phyloP scores from a whole-genome alignment of 495 filamentous ascomycete species.

The Parathielavia hyrcaniae region DNA sequence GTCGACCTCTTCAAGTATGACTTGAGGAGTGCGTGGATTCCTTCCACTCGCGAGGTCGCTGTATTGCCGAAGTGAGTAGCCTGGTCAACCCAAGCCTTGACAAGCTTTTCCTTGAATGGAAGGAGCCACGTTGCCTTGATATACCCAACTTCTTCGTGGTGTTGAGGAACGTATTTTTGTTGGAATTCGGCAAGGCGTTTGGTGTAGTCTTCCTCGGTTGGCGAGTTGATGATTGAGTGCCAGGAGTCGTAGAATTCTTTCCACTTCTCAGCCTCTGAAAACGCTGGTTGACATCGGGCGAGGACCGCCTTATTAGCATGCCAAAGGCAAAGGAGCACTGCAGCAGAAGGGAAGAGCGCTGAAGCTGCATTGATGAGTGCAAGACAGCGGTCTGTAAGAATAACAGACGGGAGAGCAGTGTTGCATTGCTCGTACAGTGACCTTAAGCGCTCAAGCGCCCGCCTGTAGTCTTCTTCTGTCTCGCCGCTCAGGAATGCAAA shows the following conservation, averaged over 20 bases:
- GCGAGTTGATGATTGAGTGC: conserved; percentile 5
- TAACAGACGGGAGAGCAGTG: background rate
- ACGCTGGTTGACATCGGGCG: background rate
- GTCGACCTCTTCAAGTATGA: background rate
- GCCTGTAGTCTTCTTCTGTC: background rate
- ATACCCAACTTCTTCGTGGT: conserved; percentile 1
- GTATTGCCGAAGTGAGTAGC: conserved; percentile 5
- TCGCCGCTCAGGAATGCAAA: too few relatives aligned
- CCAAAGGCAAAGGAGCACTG: background rate
- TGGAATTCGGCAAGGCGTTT: background rate
- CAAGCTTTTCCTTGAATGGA: too few relatives aligned
- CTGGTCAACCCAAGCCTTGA: background rate
- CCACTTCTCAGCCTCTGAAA: background rate
- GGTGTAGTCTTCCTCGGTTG: background rate
- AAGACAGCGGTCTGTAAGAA: background rate
- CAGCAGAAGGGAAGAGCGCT: conserved; percentile 4
- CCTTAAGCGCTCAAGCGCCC: conserved; percentile 1
- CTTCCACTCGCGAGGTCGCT: conserved; percentile 1
- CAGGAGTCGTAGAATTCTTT: conserved; percentile 1
- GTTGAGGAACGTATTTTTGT: conserved; percentile 2
- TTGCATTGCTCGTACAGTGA: background rate
- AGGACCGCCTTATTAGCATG: conserved; percentile 1
- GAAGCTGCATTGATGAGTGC: background rate
- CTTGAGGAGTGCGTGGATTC: too few relatives aligned
- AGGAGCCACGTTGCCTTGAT: background rate